These are phyloP conservation scores for Oryza glaberrima DNA, from an alignment of 176 grass and related monocot species.

Conservation along the genomic window DNA sequence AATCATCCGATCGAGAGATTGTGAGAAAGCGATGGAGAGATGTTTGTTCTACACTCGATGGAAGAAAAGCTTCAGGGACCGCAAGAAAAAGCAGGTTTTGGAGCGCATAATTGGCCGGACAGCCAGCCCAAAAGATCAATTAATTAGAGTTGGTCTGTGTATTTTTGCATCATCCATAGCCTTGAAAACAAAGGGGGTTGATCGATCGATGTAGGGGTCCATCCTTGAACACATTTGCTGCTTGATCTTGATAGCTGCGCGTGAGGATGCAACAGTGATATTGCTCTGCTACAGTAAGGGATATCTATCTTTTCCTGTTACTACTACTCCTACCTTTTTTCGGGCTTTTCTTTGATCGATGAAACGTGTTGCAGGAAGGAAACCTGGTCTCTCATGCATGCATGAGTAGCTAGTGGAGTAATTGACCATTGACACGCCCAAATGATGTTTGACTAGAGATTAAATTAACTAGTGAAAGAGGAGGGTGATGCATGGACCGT, in stretches of 20 bases:
- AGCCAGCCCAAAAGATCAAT: background rate
- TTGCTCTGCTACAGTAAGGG: background rate
- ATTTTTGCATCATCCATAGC: background rate
- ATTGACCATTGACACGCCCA: background rate
- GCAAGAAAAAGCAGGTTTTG: background rate
- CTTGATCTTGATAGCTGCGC: conserved; percentile 1
- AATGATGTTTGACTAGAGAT: background rate
- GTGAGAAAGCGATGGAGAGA: background rate
- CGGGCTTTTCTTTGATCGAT: background rate
- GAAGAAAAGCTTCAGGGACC: conserved; percentile 33
- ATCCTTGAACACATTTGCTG: background rate
- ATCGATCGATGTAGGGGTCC: conserved; percentile 32
- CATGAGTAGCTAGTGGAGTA: too few relatives aligned
- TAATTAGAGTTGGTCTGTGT: background rate
- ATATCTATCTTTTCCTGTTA: background rate
- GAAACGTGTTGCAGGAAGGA: background rate
- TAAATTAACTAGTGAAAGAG: background rate
- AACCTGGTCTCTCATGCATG: background rate
- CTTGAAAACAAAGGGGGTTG: background rate
- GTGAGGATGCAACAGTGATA: conserved; percentile 18
- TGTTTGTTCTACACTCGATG: background rate
- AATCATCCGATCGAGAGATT: background rate
- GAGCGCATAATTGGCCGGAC: conserved; percentile 31
- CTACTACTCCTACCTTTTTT: background rate
- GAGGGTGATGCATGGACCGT: background rate